A percentile compares a stretch with the other conserved stretches of the same genome.
These are phyloP conservation scores for Schizothecium vesticola DNA, from an alignment of 495 filamentous ascomycete genomes.

Conservation along the genomic window DNA sequence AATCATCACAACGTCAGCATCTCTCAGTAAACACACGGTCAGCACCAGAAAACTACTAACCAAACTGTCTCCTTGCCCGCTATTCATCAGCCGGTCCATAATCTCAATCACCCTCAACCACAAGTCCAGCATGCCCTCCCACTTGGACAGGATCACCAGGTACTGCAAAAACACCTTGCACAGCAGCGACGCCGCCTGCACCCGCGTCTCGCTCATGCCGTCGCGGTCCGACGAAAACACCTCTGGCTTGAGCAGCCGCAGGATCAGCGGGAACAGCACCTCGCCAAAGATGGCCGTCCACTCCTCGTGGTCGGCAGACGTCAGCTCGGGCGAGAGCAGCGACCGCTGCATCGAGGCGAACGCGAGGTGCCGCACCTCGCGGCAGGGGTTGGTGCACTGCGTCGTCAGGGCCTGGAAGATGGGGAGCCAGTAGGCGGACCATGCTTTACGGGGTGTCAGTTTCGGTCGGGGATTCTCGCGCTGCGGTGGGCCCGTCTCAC, in stretches of 20 bases:
- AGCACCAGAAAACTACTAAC: conserved; percentile 56
- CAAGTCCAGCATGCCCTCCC: conserved; percentile 87
- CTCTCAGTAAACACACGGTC: not conserved
- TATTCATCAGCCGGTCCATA: conserved; percentile 95
- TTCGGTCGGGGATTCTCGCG: not conserved
- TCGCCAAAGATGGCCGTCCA: conserved; percentile 95
- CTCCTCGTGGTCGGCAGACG: conserved; percentile 72
- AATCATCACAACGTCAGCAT: conserved; percentile 17
- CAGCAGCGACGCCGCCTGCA: conserved; percentile 83
- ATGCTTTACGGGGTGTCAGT: conserved; percentile 54
- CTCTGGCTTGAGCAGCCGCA: conserved; percentile 86
- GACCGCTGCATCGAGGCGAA: conserved; percentile 82
- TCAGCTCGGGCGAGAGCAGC: conserved; percentile 72
- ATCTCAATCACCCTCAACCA: conserved; percentile 92
- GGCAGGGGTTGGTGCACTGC: conserved; percentile 92
- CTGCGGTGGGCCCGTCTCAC: conserved; percentile 35
- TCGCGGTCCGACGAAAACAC: conserved; percentile 86
- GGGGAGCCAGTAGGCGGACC: conserved; percentile 96
- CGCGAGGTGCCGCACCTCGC: conserved; percentile 84
- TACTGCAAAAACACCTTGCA: conserved; percentile 97
- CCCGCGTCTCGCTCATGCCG: conserved; percentile 93
- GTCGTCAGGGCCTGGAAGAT: conserved; percentile 82
- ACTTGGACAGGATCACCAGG: conserved; percentile 73
- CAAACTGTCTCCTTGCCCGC: conserved; percentile 83
- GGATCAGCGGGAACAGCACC: conserved; percentile 91